Evolutionary conservation across 257 asterid genomes (phyloP), one percentile per base, ranked within the genome.

Genomic region (Eucommia ulmoides): DNA sequence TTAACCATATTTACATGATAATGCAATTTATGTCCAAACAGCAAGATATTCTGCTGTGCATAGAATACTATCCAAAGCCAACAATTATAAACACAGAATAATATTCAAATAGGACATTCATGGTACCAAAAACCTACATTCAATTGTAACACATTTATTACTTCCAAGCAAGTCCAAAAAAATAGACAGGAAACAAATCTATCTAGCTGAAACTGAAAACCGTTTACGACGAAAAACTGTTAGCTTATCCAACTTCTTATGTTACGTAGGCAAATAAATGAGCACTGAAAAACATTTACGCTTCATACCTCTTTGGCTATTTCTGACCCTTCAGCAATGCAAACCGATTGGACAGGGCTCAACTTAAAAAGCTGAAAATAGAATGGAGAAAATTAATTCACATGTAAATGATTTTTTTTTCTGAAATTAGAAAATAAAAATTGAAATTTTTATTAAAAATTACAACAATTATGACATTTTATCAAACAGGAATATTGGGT

Each of bases 361-460:
- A 91, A 66, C 86, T 74, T 81, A 68, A 75, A 79, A 65, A 91
- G 84, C 99, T 91, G 95, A 53, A 64, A 61, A 21, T 52, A n/a
- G 65, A 50, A 24, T 12, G 53, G 46, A 55, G 42, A 21, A 5
- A 58, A 7, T 53, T 6, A 42, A 42, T 16, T 16, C 20, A 17
- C 21, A 42, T 42, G 8, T 9, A 6, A 16, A 14, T n/a, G 45
- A 38, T 1, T 1, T 17, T n/a, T 8, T 7, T 41, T 7, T 7
- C 19, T 2, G 20, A 1, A 10, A 3, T 1, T 2, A 2, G 20
- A 2, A 2, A 0, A 16, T 8, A 8, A 3, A 8, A 2, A 10
- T 9, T 10, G 9, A 16, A 10, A 16, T 42, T 6, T 42, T 42
- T 42, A 16, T 19, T 2, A 42, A 42, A 16, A 19, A 15, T 16